Conservation (phyloP, 371 early-diverging fungal species). For the Mortierella sp. region DNA sequence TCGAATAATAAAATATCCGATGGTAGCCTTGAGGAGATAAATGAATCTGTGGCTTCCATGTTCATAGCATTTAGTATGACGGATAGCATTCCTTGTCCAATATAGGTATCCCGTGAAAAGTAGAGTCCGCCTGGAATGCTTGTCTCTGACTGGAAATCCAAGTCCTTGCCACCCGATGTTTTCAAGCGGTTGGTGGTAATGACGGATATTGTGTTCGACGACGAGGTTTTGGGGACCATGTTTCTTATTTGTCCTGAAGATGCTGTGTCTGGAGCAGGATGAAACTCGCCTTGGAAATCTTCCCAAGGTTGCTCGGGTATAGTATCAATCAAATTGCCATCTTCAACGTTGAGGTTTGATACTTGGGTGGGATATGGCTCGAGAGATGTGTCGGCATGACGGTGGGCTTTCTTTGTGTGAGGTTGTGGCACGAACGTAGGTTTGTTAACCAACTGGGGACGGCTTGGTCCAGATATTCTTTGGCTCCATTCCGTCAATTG, state of each 20-base stretch:
- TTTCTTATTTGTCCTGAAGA: not conserved
- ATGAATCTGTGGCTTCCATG: not conserved
- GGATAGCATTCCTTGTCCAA: conserved; percentile 31
- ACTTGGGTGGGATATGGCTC: not conserved
- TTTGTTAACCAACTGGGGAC: conserved; percentile 28
- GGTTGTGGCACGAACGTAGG: conserved; percentile 15
- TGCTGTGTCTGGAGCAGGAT: too few species aligned
- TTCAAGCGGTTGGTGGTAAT: too few species aligned
- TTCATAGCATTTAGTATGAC: conserved; percentile 11
- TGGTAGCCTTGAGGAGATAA: not conserved
- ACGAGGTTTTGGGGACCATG: not conserved
- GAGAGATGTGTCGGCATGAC: not conserved
- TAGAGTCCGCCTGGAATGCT: conserved; percentile 22
- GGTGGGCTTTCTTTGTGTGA: not conserved
- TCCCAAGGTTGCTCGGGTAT: conserved; percentile 9
- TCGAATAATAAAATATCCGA: too few species aligned
- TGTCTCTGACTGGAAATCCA: too few species aligned
- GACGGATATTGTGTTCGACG: not conserved
- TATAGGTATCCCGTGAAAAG: conserved; percentile 35
- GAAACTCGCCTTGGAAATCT: not conserved
- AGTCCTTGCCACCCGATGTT: too few species aligned
- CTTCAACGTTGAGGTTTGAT: not conserved
- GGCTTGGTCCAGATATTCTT: not conserved
- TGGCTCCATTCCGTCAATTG: conserved; percentile 10
- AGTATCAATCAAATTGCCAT: too few species aligned